Evolutionary conservation across 2,329 filamentous ascomycete genomes (phyloP), one percentile per base, ranked within the genome.

Genomic region (Phoma sp.): DNA sequence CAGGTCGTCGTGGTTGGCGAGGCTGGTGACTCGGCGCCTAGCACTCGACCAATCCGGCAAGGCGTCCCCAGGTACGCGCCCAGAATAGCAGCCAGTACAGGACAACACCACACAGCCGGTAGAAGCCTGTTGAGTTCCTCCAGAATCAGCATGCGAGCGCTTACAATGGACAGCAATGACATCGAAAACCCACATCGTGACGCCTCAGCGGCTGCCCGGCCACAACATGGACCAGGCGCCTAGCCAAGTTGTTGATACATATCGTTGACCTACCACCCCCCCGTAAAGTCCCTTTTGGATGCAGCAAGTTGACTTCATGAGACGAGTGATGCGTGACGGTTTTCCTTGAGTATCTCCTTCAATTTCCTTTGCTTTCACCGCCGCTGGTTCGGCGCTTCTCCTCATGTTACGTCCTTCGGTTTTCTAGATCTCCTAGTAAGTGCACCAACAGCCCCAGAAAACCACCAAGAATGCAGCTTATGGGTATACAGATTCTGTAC

Each of bases 151-250:
- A 54, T 61, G 65, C 64, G 65, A 70, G 71, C 71, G 72, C 69
- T 72, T 74, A 71, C 47, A 52, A 61, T 60, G 54, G 62, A 58
- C 63, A 45, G 57, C 66, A 64, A 68, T 65, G 59, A 58, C 43
- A 61, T 68, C 58, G 59, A 60, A 39, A 63, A 58, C 21, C 53
- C 61, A 67, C 60, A 60, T 59, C 39, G 52, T 66, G 50, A 68
- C 69, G 72, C 71, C 69, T 70, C 71, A 62, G 72, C 72, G 72
- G 66, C 61, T 75, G 66, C 62, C 56, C 65, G 62, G 56, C 67
- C 67, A 62, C 54, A 56, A 57, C 61, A 65, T 56, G 60, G 62
- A 69, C 69, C 61, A 56, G 63, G 67, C 66, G 68, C 62, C 58
- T 69, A 63, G 60, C 61, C 62, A 47, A 50, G 33, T 46, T 59